Base-by-base conservation (phyloP, 257 asterid species). In the Plantago major region DNA sequence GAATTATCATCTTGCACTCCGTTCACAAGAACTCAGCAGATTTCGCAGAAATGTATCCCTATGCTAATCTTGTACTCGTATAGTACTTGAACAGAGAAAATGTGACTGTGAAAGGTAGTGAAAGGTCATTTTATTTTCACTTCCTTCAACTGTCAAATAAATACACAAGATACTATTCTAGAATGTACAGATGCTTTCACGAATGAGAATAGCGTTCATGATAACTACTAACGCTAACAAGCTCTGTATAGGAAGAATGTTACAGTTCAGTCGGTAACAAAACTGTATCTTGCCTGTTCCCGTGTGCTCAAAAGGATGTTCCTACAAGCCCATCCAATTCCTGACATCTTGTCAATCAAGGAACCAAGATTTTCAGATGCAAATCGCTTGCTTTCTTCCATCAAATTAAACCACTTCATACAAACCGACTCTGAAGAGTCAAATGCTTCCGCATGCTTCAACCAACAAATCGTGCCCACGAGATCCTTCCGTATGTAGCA, bases 231-330 rank as follows among this genome's bases (percentile, higher is more conserved):
- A 45, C 37, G 5, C 7, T 14, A 57, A 22, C 38, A 38, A 57
- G 7, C 3, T 37, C 3, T 28, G 15, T 56, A 17, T 13, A 28
- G 13, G 7, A 19, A 14, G 28, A 12, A 16, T 3, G n/a, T 40
- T 15, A 57, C 46, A 57, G 16, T 33, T 75, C 65, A 80, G 68
- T 75, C 77, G 13, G 83, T 70, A 60, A 78, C 58, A 73, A 83
- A 84, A 78, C 77, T 79, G 59, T 84, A 91, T 60, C 90, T 71
- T 49, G 76, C 82, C 60, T 82, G 92, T 79, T 91, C 98, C n/a
- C 56, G 67, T 7, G 78, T 66, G 81, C 86, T 91, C 72, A 86
- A 66, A 8, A 91, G 98, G 60, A 91, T 68, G 71, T 82, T 82
- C 60, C 67, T 79, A 65, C 85, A 86, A 58, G 73, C 76, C 98